These are phyloP conservation scores for Iberis pinnata DNA, from an alignment of 345 rosid species.

Conservation along the genomic window DNA sequence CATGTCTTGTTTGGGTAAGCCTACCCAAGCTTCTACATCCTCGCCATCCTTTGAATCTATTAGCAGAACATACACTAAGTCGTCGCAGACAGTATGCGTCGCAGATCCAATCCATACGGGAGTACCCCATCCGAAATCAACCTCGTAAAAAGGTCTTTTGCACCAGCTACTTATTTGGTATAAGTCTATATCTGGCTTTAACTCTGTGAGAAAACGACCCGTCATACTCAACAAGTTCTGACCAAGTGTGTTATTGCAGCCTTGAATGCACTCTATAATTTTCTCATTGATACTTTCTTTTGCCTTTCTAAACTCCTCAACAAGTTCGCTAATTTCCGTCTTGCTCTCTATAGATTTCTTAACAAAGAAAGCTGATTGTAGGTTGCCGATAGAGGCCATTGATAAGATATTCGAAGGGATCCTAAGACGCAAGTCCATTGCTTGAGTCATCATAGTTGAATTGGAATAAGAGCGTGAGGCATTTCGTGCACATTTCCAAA, in stretches of 20 bases:
- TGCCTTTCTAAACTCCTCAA: slow-evolving; percentile 21
- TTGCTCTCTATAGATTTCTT: slow-evolving; percentile 4
- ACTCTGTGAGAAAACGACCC: background rate
- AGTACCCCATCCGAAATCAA: slow-evolving; percentile 53
- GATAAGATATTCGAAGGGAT: slow-evolving; percentile 14
- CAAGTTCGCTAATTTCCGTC: slow-evolving; percentile 15
- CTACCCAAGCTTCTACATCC: slow-evolving; percentile 47
- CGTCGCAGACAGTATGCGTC: background rate
- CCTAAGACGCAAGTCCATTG: slow-evolving; percentile 35
- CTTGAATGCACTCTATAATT: background rate
- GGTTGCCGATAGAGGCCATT: slow-evolving; percentile 21
- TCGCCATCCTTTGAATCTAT: slow-evolving; percentile 32
- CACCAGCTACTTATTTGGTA: slow-evolving; percentile 38
- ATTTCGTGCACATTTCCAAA: slow-evolving; percentile 22
- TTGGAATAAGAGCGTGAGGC: slow-evolving; percentile 10
- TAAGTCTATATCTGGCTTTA: slow-evolving; percentile 10
- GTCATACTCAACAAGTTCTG: background rate
- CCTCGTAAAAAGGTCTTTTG: slow-evolving; percentile 35
- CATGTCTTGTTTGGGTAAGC: slow-evolving; percentile 38
- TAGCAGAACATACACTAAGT: background rate
- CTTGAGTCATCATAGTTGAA: slow-evolving; percentile 9
- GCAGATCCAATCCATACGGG: slow-evolving; percentile 34
- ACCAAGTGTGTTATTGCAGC: background rate
- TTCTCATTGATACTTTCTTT: slow-evolving; percentile 3
- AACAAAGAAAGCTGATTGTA: background rate